Conservation (phyloP, 73 alveolate species). For the Paramecium biaurelia region DNA sequence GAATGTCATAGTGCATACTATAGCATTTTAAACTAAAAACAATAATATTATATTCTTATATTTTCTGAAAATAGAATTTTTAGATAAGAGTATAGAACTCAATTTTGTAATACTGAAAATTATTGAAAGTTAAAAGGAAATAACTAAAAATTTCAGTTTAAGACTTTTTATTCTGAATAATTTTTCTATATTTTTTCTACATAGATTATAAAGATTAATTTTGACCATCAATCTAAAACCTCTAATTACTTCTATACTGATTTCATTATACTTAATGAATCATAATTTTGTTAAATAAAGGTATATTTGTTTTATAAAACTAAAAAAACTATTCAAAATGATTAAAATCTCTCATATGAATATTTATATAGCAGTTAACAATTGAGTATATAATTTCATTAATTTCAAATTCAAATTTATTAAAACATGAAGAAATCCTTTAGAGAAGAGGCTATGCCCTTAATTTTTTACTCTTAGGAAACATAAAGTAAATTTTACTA, state of each 20-base stretch:
- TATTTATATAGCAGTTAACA: background rate
- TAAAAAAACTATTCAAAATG: background rate
- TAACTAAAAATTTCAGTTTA: background rate
- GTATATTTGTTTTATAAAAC: background rate
- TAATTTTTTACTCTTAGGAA: slow-evolving; percentile 2
- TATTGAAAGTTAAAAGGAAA: no score
- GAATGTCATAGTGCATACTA: background rate
- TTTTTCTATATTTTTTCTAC: background rate
- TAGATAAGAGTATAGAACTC: background rate
- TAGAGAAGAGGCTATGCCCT: slow-evolving; percentile 44
- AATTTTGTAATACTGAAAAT: no score
- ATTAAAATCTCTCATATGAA: background rate
- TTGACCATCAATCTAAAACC: background rate
- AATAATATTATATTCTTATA: background rate
- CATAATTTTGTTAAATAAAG: background rate
- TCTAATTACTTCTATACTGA: background rate
- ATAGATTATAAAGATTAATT: background rate
- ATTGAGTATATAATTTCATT: background rate
- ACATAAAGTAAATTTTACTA: background rate
- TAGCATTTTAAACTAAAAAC: background rate
- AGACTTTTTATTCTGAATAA: background rate
- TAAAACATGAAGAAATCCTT: slow-evolving; percentile 11
- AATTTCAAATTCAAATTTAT: slow-evolving; percentile 45
- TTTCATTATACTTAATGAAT: background rate
- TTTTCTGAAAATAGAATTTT: no score